phyloP scores from a whole-genome alignment of 2,329 filamentous ascomycete genomes.

The Ophiostoma perfectum region DNA sequence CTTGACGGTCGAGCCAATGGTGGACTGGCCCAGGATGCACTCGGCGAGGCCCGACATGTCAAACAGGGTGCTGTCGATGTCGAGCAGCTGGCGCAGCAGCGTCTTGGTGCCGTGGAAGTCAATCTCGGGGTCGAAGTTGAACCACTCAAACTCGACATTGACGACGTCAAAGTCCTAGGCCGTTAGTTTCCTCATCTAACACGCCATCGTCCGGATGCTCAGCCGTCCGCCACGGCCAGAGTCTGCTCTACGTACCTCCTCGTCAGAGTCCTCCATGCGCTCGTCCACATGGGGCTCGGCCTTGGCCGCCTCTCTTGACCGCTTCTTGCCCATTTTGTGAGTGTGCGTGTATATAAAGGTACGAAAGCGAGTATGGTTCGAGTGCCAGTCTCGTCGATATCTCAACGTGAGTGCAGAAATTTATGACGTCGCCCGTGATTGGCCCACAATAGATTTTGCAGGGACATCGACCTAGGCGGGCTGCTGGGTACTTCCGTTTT shows the following conservation, averaged over 20 bases:
- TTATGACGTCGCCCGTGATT: conserved; percentile 23
- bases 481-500: neutral
- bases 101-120: conserved; percentile 95
- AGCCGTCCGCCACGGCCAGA: neutral
- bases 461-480: neutral
- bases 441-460: conserved; percentile 11
- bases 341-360: neutral
- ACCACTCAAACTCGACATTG: conserved; percentile 98
- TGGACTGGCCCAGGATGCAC: conserved; percentile 74
- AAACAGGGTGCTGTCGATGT: conserved; percentile 78
- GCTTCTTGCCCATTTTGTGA: conserved; percentile 35
- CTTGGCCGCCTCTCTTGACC: conserved; percentile 35
- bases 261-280: conserved; percentile 47
- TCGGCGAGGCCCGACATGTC: conserved; percentile 83
- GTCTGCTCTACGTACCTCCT: conserved; percentile 32
- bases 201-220: no score
- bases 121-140: conserved; percentile 81
- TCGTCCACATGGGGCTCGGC: conserved; percentile 29
- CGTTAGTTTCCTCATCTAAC: conserved; percentile 22
- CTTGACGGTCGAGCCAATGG: conserved; percentile 91
- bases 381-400: neutral
- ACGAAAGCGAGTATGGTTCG: neutral
- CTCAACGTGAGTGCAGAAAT: conserved; percentile 17
- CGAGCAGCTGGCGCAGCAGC: conserved; percentile 84
- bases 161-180: conserved; percentile 79